Conservation (phyloP, 2,329 filamentous ascomycete species). For the Lecanosticta acicola region DNA sequence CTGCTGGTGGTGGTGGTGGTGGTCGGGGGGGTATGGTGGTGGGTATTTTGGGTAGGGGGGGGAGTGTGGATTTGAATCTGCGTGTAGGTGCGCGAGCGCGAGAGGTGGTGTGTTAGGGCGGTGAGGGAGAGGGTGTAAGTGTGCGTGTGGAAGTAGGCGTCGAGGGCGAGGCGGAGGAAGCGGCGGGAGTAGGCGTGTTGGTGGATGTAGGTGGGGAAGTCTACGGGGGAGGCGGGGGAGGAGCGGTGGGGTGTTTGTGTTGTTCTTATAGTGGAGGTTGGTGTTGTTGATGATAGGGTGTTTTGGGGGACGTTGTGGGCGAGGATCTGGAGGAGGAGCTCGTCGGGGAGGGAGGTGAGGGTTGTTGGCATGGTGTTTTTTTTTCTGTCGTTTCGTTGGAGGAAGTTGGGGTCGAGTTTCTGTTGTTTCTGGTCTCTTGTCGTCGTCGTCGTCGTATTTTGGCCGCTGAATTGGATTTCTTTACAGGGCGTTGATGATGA, state of each 20-base stretch:
- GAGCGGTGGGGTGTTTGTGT: no score
- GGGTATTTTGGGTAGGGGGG: neutral
- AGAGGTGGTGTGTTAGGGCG: neutral
- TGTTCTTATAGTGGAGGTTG: no score
- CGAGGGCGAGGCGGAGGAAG: conserved; percentile 5
- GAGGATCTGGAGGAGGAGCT: conserved; percentile 8
- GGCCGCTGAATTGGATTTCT: no score
- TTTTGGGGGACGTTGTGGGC: conserved; percentile 6
- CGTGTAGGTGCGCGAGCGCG: neutral
- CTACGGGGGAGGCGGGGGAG: conserved; percentile 1
- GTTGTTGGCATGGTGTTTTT: neutral
- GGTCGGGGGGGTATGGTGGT: no score
- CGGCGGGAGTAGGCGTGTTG: conserved; percentile 1
- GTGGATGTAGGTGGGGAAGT: conserved; percentile 4
- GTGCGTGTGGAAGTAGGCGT: conserved; percentile 5
- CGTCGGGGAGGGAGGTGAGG: conserved; percentile 7
- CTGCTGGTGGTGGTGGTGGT: no score
- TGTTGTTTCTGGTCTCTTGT: no score
- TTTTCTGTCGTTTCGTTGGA: neutral
- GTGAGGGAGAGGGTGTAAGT: neutral
- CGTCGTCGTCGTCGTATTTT: no score
- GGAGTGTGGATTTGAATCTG: neutral
- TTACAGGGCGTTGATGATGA: no score
- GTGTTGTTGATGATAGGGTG: no score
- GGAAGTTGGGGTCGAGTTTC: neutral